phyloP scores from a whole-genome alignment of 2,329 filamentous ascomycete species.

The Aspergillus fumigatus region DNA sequence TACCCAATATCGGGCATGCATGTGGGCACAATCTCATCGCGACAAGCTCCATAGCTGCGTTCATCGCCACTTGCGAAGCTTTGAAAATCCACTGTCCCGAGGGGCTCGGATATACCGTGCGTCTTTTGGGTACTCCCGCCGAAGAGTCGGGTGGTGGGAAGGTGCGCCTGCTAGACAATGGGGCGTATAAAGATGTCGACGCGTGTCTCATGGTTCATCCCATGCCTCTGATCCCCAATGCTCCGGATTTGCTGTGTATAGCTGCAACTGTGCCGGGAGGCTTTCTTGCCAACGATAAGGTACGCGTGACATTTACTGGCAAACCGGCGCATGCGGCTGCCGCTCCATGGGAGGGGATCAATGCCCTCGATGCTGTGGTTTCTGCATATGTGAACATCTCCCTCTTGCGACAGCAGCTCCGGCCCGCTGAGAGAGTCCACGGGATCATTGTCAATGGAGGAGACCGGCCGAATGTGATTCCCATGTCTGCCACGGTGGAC shows the following conservation, averaged over 20 bases:
- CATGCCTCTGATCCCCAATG: conserved; percentile 21
- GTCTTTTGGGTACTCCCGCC: conserved; percentile 33
- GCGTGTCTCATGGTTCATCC: conserved; percentile 41
- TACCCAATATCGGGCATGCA: conserved; percentile 33
- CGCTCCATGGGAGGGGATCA: conserved; percentile 54
- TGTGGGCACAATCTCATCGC: conserved; percentile 33
- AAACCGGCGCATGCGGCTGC: conserved; percentile 53
- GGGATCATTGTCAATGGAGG: conserved; percentile 52
- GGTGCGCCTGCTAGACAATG: conserved; percentile 36
- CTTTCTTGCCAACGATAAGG: conserved; percentile 28
- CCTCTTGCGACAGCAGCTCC: conserved; percentile 52
- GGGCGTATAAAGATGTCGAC: conserved; percentile 37
- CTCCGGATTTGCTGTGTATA: conserved; percentile 18
- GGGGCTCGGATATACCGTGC: conserved; percentile 23
- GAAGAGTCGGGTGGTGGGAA: conserved; percentile 36
- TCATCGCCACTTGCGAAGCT: conserved; percentile 29
- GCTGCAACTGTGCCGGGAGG: conserved; percentile 21
- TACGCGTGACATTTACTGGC: conserved; percentile 42
- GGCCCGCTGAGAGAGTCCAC: conserved; percentile 48
- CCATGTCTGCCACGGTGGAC: conserved; percentile 44
- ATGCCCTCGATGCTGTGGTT: conserved; percentile 55
- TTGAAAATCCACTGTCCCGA: conserved; percentile 16
- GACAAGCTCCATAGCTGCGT: conserved; percentile 32
- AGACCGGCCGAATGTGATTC: conserved; percentile 52
- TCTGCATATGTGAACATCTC: conserved; percentile 43